Conservation (phyloP, 352 stramenopile genomes). For the Pythium monospermum region DNA sequence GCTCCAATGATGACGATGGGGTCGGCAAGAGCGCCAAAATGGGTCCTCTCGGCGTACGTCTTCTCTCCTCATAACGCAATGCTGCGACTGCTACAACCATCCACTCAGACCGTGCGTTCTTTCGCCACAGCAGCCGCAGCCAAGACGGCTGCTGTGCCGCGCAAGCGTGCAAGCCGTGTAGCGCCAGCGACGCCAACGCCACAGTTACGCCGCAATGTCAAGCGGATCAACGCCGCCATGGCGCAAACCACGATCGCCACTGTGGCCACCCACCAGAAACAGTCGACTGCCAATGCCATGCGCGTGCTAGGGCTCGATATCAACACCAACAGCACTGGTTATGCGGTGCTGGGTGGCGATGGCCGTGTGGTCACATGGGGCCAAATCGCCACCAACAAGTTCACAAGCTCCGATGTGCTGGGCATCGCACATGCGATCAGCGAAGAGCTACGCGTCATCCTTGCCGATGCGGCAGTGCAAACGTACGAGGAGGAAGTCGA, state of each 20-base stretch:
- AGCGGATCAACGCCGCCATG: conserved; percentile 54
- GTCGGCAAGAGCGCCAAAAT: too few species aligned
- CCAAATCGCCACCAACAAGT: conserved; percentile 52
- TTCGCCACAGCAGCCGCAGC: too few species aligned
- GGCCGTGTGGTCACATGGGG: conserved; percentile 49
- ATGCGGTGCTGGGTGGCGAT: conserved; percentile 51
- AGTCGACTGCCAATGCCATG: conserved; percentile 16
- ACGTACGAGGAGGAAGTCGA: conserved; percentile 4
- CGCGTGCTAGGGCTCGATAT: conserved; percentile 75
- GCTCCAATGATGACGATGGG: too few species aligned
- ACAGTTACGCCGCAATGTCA: conserved; percentile 15
- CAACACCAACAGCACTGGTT: conserved; percentile 83
- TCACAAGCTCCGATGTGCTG: conserved; percentile 63
- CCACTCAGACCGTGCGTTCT: not conserved
- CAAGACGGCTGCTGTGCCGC: not conserved
- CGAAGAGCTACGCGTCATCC: conserved; percentile 30
- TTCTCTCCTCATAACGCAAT: not conserved
- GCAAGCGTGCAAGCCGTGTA: not conserved
- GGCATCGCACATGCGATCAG: conserved; percentile 52
- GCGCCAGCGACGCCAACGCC: not conserved
- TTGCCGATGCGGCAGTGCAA: conserved; percentile 2
- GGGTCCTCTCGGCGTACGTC: not conserved
- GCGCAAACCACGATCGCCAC: conserved; percentile 20
- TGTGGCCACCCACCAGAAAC: not conserved
- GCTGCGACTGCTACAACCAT: too few species aligned